phyloP scores from a whole-genome alignment of 371 early-diverging fungal species.

The Mucor irregularis region DNA sequence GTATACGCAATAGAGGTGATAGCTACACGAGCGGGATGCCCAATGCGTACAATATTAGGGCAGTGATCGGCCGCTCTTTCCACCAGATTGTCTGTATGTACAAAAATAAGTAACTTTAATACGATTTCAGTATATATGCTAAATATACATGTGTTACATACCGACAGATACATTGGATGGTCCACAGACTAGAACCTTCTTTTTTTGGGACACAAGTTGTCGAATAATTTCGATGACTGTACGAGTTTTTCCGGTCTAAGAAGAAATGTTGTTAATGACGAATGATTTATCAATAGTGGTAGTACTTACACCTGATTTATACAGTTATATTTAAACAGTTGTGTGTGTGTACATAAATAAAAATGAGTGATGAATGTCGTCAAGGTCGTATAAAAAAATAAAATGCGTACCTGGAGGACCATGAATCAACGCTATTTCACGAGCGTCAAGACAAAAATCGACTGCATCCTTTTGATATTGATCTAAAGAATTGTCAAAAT shows the following conservation, averaged over 20 bases:
- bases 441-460: too few relatives aligned
- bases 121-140: background rate
- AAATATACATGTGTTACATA: constrained; percentile 20
- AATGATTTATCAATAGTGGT: background rate
- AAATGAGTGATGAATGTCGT: background rate
- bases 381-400: background rate
- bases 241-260: constrained; percentile 90
- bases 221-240: constrained; percentile 85
- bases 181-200: constrained; percentile 85
- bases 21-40: constrained; percentile 83
- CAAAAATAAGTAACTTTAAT: background rate
- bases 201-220: constrained; percentile 60
- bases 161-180: constrained; percentile 92
- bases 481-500: too few relatives aligned
- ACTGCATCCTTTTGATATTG: too few relatives aligned
- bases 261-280: background rate
- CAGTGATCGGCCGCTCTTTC: background rate
- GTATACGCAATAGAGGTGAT: constrained; percentile 61
- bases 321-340: background rate
- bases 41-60: constrained; percentile 68
- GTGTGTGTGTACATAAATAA: background rate
- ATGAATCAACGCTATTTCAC: constrained; percentile 77
- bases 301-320: background rate
- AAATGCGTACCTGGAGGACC: constrained; percentile 73
- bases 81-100: background rate